These are phyloP conservation scores for Candida anutae DNA, from an alignment of 1,139 yeast genomes.

Conservation along the genomic window DNA sequence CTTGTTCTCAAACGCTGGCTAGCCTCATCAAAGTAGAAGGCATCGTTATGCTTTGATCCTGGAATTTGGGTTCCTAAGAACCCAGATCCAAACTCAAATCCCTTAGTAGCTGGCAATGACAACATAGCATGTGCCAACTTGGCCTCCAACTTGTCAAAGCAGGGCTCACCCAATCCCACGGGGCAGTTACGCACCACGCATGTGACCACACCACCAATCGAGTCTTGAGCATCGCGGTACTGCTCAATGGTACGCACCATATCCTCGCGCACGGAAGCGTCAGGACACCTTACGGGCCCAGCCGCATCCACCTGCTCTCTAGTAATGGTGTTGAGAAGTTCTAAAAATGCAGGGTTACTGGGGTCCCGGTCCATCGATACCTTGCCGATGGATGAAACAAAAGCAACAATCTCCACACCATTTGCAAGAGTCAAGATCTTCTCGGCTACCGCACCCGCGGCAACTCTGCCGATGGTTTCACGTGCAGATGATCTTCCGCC, in stretches of 20 bases:
- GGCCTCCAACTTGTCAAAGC: conserved; percentile 94
- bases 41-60: conserved; percentile 91
- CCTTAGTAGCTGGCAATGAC: conserved; percentile 95
- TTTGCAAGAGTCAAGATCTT: conserved; percentile 71
- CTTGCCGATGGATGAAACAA: conserved; percentile 85
- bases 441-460: conserved; percentile 98
- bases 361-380: conserved; percentile 72
- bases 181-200: conserved; percentile 95
- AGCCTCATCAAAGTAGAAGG: conserved; percentile 55
- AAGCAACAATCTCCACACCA: conserved; percentile 90
- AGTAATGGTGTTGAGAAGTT: conserved; percentile 65
- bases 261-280: conserved; percentile 54
- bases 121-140: conserved; percentile 94
- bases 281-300: conserved; percentile 95
- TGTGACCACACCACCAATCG: conserved; percentile 96
- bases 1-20: conserved; percentile 63
- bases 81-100: conserved; percentile 96
- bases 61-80: conserved; percentile 84
- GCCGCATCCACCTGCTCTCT: conserved; percentile 81
- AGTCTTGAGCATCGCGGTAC: conserved; percentile 80
- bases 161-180: conserved; percentile 93
- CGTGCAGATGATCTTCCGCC: conserved; percentile 98
- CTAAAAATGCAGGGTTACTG: conserved; percentile 53
- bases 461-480: conserved; percentile 97
- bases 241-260: conserved; percentile 87